These are phyloP conservation scores for Lactifluus rugatus DNA, from an alignment of 768 basidiomycete genomes.

Conservation along the genomic window DNA sequence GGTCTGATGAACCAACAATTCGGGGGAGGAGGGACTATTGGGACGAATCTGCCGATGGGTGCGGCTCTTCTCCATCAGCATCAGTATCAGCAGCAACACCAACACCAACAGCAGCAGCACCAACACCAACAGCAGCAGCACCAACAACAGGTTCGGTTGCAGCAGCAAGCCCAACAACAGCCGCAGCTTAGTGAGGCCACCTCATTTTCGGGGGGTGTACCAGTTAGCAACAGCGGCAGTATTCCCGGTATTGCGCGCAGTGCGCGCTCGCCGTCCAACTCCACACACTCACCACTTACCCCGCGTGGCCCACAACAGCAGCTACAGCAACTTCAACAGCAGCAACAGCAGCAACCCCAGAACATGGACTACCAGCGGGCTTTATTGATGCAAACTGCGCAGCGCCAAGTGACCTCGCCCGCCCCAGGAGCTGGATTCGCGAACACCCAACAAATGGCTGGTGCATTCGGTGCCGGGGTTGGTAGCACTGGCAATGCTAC, in stretches of 20 bases:
- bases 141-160: constrained; percentile 35
- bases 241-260: constrained; percentile 70
- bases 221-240: constrained; percentile 23
- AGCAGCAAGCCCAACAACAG: constrained; percentile 19
- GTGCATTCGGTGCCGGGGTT: constrained; percentile 12
- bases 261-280: constrained; percentile 65
- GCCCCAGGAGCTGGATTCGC: constrained; percentile 11
- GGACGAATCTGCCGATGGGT: neutral
- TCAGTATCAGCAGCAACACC: too few relatives aligned
- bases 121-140: constrained; percentile 35
- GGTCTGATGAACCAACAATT: constrained; percentile 13
- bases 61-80: constrained; percentile 8
- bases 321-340: constrained; percentile 24
- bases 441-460: constrained; percentile 13
- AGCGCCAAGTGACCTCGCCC: neutral
- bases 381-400: constrained; percentile 9
- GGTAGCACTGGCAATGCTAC: neutral
- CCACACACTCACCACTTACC: constrained; percentile 36
- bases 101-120: constrained; percentile 25
- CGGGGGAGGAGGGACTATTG: constrained; percentile 8
- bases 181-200: constrained; percentile 30
- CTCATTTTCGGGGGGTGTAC: constrained; percentile 33
- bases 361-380: constrained; percentile 17
- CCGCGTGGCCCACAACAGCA: constrained; percentile 24
- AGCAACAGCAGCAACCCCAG: constrained; percentile 22